phyloP scores from a whole-genome alignment of 257 asterid species.

The Ballota nigra region DNA sequence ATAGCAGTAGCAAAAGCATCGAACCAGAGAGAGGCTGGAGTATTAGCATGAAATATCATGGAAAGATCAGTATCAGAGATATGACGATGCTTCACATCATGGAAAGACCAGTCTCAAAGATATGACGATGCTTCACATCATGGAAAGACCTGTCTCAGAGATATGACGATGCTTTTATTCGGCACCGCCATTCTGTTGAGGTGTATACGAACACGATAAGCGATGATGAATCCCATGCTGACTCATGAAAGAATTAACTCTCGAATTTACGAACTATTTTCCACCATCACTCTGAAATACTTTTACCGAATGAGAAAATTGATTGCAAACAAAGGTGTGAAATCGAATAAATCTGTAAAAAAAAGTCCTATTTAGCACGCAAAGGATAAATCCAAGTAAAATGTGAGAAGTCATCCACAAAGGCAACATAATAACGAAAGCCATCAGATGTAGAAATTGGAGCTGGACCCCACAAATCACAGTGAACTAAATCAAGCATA shows the following conservation, averaged over 20 bases:
- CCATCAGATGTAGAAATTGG: background rate
- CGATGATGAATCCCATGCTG: background rate
- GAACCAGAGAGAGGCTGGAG: background rate
- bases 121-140: background rate
- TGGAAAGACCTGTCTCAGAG: background rate
- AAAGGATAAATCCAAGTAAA: no score
- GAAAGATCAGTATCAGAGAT: no score
- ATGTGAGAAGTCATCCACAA: background rate
- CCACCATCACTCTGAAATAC: background rate
- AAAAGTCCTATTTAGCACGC: no score
- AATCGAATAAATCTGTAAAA: no score
- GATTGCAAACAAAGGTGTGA: background rate
- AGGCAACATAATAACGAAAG: background rate
- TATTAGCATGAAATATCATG: background rate
- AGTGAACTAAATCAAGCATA: background rate
- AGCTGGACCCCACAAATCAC: background rate
- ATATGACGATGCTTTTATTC: no score
- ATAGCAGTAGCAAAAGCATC: background rate
- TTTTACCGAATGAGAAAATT: background rate
- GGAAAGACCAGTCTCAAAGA: background rate
- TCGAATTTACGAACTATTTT: background rate
- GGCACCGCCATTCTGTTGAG: background rate
- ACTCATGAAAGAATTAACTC: background rate
- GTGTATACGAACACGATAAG: background rate
- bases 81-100: no score